phyloP scores from a whole-genome alignment of 768 basidiomycete genomes.

The Omphalotus guepiniiformis region DNA sequence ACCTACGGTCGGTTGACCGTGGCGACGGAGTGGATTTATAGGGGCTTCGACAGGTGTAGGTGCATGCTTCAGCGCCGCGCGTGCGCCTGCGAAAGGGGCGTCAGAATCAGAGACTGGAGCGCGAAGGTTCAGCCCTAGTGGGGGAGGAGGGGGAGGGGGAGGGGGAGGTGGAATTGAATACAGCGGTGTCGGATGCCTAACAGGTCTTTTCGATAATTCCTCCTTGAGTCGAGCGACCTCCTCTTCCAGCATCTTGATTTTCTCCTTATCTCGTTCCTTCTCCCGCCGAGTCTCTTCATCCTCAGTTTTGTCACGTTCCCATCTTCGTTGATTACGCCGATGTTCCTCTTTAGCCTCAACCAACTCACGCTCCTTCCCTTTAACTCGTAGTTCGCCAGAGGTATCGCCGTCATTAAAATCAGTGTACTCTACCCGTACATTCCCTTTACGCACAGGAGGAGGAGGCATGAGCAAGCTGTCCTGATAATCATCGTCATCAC shows the following conservation, averaged over 20 bases:
- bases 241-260: conserved; percentile 13
- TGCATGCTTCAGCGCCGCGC: conserved; percentile 62
- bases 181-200: neutral
- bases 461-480: conserved; percentile 10
- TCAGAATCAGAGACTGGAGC: conserved; percentile 21
- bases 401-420: conserved; percentile 28
- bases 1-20: conserved; percentile 66
- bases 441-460: conserved; percentile 43
- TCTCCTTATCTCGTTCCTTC: conserved; percentile 53
- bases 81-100: conserved; percentile 51
- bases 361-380: conserved; percentile 62
- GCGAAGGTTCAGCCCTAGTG: conserved; percentile 26
- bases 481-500: conserved; percentile 14
- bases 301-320: conserved; percentile 33
- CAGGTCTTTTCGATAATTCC: conserved; percentile 1
- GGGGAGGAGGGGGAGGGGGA: conserved; percentile 36
- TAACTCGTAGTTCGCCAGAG: conserved; percentile 43
- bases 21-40: conserved; percentile 49
- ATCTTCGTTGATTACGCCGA: conserved; percentile 35
- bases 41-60: conserved; percentile 59
- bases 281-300: conserved; percentile 35
- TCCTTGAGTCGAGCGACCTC: conserved; percentile 2
- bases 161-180: conserved; percentile 44
- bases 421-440: conserved; percentile 23
- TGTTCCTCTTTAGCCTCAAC: conserved; percentile 51